Conservation (phyloP, 768 basidiomycete species). For the Panus rudis region DNA sequence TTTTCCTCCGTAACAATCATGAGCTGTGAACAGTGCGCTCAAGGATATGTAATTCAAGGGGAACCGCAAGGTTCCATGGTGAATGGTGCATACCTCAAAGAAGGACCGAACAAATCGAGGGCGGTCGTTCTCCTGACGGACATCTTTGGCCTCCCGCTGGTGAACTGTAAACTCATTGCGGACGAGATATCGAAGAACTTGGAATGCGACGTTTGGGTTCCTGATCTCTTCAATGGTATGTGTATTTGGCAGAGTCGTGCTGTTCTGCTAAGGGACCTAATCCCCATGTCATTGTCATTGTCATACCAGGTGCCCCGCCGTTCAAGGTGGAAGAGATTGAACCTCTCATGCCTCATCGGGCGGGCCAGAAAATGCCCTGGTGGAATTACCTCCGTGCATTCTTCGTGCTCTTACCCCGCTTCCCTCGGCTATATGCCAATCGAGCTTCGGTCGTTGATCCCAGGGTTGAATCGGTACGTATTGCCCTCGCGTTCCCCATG, state of each 20-base stretch:
- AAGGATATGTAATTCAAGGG: slow-evolving; percentile 37
- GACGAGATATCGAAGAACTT: slow-evolving; percentile 43
- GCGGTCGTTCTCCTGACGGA: slow-evolving; percentile 52
- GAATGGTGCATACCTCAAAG: slow-evolving; percentile 38
- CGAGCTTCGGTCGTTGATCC: slow-evolving; percentile 24
- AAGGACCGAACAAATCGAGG: slow-evolving; percentile 19
- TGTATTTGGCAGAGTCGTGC: not conserved
- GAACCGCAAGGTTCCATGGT: slow-evolving; percentile 37
- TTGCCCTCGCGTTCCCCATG: not conserved
- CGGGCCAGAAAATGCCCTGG: slow-evolving; percentile 17
- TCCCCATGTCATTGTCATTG: not conserved
- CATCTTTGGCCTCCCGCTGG: slow-evolving; percentile 45
- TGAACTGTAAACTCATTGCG: slow-evolving; percentile 51
- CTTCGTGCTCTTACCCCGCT: slow-evolving; percentile 14
- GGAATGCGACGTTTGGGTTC: slow-evolving; percentile 56
- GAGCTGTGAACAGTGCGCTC: slow-evolving; percentile 29
- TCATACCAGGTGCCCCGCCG: slow-evolving; percentile 22
- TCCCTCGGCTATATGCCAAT: slow-evolving; percentile 14
- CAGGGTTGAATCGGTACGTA: slow-evolving; percentile 19
- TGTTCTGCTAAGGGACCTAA: not conserved
- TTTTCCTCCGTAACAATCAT: too few relatives aligned
- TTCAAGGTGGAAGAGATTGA: slow-evolving; percentile 21
- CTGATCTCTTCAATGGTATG: slow-evolving; percentile 52
- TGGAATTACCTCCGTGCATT: slow-evolving; percentile 15
- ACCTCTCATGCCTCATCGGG: slow-evolving; percentile 23